phyloP scores from a whole-genome alignment of 768 basidiomycete species.

The Termitomyces sp. region DNA sequence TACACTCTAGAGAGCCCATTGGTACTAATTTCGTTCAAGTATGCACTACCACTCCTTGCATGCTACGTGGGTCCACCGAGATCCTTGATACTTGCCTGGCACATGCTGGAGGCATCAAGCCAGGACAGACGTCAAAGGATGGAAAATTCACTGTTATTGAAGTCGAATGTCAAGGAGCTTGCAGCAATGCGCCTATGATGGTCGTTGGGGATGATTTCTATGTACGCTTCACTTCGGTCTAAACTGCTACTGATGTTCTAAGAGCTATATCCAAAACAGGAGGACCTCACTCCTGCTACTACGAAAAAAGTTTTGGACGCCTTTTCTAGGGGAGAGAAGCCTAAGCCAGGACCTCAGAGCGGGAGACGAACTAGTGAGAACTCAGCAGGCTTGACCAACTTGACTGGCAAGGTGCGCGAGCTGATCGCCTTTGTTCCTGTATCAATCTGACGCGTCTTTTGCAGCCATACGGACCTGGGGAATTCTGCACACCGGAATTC shows the following conservation, averaged over 20 bases:
- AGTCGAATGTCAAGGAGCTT: slow-evolving; percentile 98
- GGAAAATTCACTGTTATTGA: slow-evolving; percentile 97
- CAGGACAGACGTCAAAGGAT: slow-evolving; percentile 92
- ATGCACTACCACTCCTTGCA: slow-evolving; percentile 98
- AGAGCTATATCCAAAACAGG: slow-evolving; percentile 42
- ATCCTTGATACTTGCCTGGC: slow-evolving; percentile 82
- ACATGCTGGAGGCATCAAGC: slow-evolving; percentile 81
- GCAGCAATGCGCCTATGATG: slow-evolving; percentile 97
- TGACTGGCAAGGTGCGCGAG: slow-evolving; percentile 64
- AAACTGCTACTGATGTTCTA: slow-evolving; percentile 10
- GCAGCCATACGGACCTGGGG: slow-evolving; percentile 95
- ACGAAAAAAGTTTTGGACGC: slow-evolving; percentile 80
- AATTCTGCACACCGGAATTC: slow-evolving; percentile 86
- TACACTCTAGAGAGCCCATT: slow-evolving; percentile 74
- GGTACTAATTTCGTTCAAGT: slow-evolving; percentile 95
- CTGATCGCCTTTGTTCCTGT: not conserved
- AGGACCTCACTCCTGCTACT: slow-evolving; percentile 77
- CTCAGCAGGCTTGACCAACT: slow-evolving; percentile 83
- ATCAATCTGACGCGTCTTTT: slow-evolving; percentile 11
- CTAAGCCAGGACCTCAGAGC: slow-evolving; percentile 92
- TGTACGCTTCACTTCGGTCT: slow-evolving; percentile 43
- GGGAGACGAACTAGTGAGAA: slow-evolving; percentile 89
- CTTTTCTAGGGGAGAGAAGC: slow-evolving; percentile 79
- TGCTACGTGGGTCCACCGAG: slow-evolving; percentile 88
- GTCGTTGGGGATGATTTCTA: slow-evolving; percentile 97